These are phyloP conservation scores for Bolboschoenus planiculmis DNA, from an alignment of 176 grass and related monocot species.

Conservation along the genomic window DNA sequence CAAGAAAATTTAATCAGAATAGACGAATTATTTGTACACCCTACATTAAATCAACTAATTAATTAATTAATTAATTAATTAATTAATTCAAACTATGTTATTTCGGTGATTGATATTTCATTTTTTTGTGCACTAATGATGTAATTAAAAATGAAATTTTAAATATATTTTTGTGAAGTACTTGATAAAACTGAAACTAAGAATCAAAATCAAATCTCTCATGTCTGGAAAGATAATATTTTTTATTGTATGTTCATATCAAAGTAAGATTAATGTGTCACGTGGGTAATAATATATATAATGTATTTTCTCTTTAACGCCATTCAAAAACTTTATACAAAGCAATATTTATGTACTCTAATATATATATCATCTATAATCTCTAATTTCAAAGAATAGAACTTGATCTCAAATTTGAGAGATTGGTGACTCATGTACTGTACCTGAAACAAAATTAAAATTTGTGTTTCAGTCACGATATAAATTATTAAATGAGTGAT, in stretches of 20 bases:
- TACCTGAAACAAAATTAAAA: background rate
- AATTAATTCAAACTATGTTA: background rate
- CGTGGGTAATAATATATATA: background rate
- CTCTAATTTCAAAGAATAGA: background rate
- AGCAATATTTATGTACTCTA: background rate
- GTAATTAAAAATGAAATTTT: background rate
- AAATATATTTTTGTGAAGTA: background rate
- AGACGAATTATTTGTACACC: background rate
- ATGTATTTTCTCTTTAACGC: background rate
- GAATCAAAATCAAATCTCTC: background rate
- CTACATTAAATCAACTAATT: background rate
- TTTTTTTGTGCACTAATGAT: background rate
- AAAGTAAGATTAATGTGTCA: background rate
- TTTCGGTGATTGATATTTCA: background rate
- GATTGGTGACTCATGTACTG: background rate
- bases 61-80: background rate
- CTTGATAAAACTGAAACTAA: background rate
- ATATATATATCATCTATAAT: too few relatives aligned
- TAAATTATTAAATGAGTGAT: too few relatives aligned
- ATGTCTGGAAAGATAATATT: background rate
- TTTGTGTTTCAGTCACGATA: background rate
- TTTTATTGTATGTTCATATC: background rate
- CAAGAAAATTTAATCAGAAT: background rate
- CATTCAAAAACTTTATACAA: background rate
- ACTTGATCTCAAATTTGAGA: background rate